Evolutionary conservation across 1,139 yeast species (phyloP).

Genomic region (Chernovozyma aurita): DNA sequence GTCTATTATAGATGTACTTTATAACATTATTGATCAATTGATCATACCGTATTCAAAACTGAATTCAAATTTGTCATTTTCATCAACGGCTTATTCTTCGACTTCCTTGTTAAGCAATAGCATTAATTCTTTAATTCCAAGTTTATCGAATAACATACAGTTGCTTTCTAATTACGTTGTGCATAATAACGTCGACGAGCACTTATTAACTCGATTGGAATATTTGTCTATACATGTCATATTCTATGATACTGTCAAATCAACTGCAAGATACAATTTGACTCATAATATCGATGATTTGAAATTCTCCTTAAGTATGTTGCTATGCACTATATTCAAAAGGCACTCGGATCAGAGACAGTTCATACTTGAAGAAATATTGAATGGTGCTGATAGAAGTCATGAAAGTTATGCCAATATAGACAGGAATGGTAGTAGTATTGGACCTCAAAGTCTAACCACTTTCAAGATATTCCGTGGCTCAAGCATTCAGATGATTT

Average conservation of each 20-base stretch:
- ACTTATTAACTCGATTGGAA: constrained; percentile 46
- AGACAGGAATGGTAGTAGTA: background rate
- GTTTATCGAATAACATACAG: constrained; percentile 8
- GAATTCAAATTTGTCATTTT: background rate
- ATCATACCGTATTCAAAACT: constrained; percentile 15
- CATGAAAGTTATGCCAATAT: background rate
- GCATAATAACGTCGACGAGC: constrained; percentile 36
- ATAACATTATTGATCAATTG: constrained; percentile 30
- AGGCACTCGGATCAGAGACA: constrained; percentile 47
- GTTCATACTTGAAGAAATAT: constrained; percentile 56
- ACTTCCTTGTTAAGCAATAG: background rate
- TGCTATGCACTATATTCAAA: constrained; percentile 41
- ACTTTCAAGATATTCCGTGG: constrained; percentile 38
- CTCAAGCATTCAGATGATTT: constrained; percentile 42
- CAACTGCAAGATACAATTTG: background rate
- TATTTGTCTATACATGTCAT: constrained; percentile 39
- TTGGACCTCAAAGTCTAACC: background rate
- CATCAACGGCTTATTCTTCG: background rate
- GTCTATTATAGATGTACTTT: constrained; percentile 36
- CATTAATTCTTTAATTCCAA: constrained; percentile 6
- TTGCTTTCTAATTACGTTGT: constrained; percentile 12
- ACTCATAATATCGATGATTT: background rate
- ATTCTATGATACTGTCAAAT: constrained; percentile 17
- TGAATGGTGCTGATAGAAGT: constrained; percentile 40
- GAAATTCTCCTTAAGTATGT: constrained; percentile 6